A percentile compares a stretch with the other conserved stretches of the same genome.
Evolutionary conservation across 257 asterid genomes (phyloP).

Genomic region (Solanum corneliomulleri): DNA sequence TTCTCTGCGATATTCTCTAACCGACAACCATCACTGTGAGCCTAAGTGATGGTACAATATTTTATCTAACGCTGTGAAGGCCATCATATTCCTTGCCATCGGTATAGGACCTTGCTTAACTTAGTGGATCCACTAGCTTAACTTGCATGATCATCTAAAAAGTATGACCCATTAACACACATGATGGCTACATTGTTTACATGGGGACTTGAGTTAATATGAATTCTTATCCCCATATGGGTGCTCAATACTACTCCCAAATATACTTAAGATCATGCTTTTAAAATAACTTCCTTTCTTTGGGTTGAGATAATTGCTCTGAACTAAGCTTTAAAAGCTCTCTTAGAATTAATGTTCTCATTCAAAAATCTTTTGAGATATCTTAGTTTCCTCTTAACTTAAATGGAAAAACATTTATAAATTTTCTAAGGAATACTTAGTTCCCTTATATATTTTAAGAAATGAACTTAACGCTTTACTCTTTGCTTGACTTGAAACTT

Average conservation of each 20-base stretch:
- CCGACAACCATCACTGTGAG: not conserved
- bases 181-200: not conserved
- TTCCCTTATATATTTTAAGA: too few species aligned
- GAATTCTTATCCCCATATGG: not conserved
- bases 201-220: not conserved
- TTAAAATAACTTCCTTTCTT: too few species aligned
- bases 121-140: not conserved
- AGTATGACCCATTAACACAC: not conserved
- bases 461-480: too few species aligned
- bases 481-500: too few species aligned
- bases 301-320: too few species aligned
- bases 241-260: not conserved
- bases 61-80: fast-evolving
- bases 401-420: too few species aligned
- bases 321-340: too few species aligned
- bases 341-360: too few species aligned
- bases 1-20: not conserved
- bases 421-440: too few species aligned
- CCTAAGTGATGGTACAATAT: not conserved
- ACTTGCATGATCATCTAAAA: not conserved
- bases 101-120: too few species aligned
- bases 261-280: not conserved
- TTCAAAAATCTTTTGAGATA: too few species aligned
- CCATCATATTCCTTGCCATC: not conserved
- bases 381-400: too few species aligned